Conservation (phyloP, 805 yeast genomes). For the Lachancea fermentati region DNA sequence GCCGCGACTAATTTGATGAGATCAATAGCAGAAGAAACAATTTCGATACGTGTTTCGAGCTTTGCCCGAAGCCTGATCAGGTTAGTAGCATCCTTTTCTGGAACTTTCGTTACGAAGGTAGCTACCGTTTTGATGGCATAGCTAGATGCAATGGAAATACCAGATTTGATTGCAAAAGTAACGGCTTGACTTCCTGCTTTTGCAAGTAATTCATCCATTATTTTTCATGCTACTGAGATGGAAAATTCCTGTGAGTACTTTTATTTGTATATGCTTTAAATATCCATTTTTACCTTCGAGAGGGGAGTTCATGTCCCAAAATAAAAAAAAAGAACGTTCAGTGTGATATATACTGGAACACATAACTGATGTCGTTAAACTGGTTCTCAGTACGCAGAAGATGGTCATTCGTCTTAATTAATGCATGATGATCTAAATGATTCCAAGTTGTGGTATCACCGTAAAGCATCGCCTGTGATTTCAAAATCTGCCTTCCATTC, state of each 20-base stretch:
- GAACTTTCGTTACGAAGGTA: slow-evolving; percentile 37
- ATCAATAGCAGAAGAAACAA: slow-evolving; percentile 63
- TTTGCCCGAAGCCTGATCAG: slow-evolving; percentile 40
- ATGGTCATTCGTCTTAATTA: slow-evolving; percentile 67
- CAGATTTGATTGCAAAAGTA: slow-evolving; percentile 73
- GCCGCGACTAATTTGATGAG: slow-evolving; percentile 57
- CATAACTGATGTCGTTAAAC: slow-evolving; percentile 69
- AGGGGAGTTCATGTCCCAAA: too few relatives aligned
- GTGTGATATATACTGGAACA: slow-evolving; percentile 92
- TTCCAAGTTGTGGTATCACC: slow-evolving; percentile 99
- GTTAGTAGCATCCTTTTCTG: slow-evolving; percentile 48
- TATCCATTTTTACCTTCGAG: too few relatives aligned
- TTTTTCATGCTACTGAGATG: neutral
- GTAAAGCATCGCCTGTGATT: slow-evolving; percentile 83
- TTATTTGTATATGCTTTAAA: too few relatives aligned
- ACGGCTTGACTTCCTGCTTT: slow-evolving; percentile 74
- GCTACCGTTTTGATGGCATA: slow-evolving; percentile 65
- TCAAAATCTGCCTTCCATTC: slow-evolving; percentile 52
- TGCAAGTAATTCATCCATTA: slow-evolving; percentile 38
- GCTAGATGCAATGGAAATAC: slow-evolving; percentile 67
- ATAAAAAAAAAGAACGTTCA: slow-evolving; percentile 9
- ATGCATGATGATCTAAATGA: slow-evolving; percentile 62
- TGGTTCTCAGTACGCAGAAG: slow-evolving; percentile 68
- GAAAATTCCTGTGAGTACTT: too few relatives aligned
- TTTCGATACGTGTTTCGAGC: slow-evolving; percentile 52